Base-by-base conservation (phyloP, 805 yeast genomes). In the Saccharomycopsis fibuligera region DNA sequence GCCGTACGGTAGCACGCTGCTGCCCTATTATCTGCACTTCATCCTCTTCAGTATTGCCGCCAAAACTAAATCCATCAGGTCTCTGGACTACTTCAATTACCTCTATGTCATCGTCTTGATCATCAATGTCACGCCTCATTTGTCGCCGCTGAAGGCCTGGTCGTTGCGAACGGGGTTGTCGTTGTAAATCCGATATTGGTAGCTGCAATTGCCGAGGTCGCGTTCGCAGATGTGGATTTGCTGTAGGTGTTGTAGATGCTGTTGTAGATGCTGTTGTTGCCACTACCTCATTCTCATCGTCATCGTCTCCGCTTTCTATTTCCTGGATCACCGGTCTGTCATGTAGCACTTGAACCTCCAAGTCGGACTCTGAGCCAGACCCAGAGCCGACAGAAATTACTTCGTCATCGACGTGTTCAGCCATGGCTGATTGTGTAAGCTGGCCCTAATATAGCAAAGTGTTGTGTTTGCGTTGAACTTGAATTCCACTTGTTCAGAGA, bases 21-120 rank as follows among this genome's bases (percentile, higher is more conserved):
- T 36, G 55, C 2, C 54, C 51, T 2, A 47, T 22, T 4, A 52
- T 44, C 30, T 52, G 51, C 24, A 52, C 50, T n/a, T 52, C 55
- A 22, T 52, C 54, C 24, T 35, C 47, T 22, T 23, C 29, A 8
- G 9, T 27, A 16, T 45, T 35, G 12, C 19, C 10, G 12, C 29
- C 33, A 5, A 29, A 31, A 3, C 17, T 30, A 1, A 14, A 2
- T 14, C 23, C 23, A 4, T 12, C 16, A 16, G 44, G 30, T 3
- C 24, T 9, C 14, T 31, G 14, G 5, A 24, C 30, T 9, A 23
- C 36, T 10, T 35, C 19, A 16, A 33, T 24, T 24, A 33, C 40
- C n/a, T 29, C 35, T 4, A 46, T 41, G 5, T 46, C 44, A 17
- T 39, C 33, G 16, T 46, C 44, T 14, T 40, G 30, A 4, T 10